phyloP scores from a whole-genome alignment of 2,329 filamentous ascomycete species.

The Blastomyces percursus region DNA sequence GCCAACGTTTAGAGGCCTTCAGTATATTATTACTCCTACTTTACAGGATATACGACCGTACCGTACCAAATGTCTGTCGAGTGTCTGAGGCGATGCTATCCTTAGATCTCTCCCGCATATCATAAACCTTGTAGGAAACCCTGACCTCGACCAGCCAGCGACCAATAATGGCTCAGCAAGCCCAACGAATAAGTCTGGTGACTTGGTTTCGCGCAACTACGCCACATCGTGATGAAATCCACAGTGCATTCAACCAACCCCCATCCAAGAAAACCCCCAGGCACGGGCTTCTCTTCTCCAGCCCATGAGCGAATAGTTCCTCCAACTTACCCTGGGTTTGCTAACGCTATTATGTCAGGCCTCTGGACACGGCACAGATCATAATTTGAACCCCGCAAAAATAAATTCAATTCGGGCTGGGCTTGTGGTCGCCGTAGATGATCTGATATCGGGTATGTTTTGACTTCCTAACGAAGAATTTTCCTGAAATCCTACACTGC shows the following conservation, averaged over 20 bases:
- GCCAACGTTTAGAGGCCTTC: neutral
- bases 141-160: neutral
- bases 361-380: neutral
- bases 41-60: neutral
- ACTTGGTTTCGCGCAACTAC: neutral
- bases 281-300: neutral
- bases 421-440: conserved; percentile 1
- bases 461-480: neutral
- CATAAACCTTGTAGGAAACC: neutral
- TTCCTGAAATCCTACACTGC: neutral
- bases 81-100: neutral
- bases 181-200: neutral
- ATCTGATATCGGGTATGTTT: neutral
- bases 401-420: neutral
- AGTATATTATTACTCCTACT: no score
- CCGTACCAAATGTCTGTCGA: neutral
- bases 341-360: neutral
- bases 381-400: conserved; percentile 1
- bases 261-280: neutral
- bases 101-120: neutral
- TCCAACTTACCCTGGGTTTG: neutral
- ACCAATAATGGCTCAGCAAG: neutral
- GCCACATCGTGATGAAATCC: conserved; percentile 1
- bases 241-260: neutral
- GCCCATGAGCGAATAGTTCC: neutral